Evolutionary conservation across 805 yeast genomes (phyloP).

Genomic region (Blastobotrys americana): DNA sequence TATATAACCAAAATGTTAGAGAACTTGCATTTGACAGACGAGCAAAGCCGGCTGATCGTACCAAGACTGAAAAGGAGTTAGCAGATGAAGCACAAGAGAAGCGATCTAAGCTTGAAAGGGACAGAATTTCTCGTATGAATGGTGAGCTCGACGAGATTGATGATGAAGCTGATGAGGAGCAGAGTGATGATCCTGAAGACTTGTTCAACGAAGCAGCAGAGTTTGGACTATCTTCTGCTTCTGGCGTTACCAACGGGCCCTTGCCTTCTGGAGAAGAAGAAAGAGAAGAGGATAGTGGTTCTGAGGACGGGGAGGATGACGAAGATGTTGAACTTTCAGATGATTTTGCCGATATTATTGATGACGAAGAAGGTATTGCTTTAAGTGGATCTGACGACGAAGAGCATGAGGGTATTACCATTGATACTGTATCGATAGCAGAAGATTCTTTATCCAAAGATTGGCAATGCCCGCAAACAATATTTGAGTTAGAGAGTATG

Average conservation of each 20-base stretch:
- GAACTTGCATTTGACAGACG: slow-evolving; percentile 36
- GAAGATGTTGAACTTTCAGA: slow-evolving; percentile 37
- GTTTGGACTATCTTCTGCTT: not conserved
- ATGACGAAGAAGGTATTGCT: slow-evolving; percentile 17
- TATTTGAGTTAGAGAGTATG: slow-evolving; percentile 4
- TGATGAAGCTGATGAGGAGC: slow-evolving; percentile 24
- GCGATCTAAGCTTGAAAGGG: slow-evolving; percentile 28
- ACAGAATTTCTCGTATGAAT: slow-evolving; percentile 33
- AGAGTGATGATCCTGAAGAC: slow-evolving; percentile 22
- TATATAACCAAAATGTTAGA: slow-evolving; percentile 32
- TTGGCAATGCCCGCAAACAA: slow-evolving; percentile 7
- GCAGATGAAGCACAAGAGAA: slow-evolving; percentile 30
- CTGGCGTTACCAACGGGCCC: no score
- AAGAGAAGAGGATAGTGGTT: slow-evolving; percentile 26
- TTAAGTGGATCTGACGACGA: slow-evolving; percentile 16
- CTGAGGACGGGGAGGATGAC: slow-evolving; percentile 8
- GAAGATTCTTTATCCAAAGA: not conserved
- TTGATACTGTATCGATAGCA: not conserved
- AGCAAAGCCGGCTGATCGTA: slow-evolving; percentile 36
- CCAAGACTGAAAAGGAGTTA: slow-evolving; percentile 38
- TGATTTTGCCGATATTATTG: slow-evolving; percentile 31
- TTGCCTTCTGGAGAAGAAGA: slow-evolving; percentile 26
- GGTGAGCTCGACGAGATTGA: slow-evolving; percentile 27
- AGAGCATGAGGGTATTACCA: slow-evolving; percentile 44
- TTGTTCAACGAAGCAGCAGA: slow-evolving; percentile 6